Evolutionary conservation across 345 rosid species (phyloP), one percentile per base, ranked within the genome.

Genomic region (Gossypium longicalyx): DNA sequence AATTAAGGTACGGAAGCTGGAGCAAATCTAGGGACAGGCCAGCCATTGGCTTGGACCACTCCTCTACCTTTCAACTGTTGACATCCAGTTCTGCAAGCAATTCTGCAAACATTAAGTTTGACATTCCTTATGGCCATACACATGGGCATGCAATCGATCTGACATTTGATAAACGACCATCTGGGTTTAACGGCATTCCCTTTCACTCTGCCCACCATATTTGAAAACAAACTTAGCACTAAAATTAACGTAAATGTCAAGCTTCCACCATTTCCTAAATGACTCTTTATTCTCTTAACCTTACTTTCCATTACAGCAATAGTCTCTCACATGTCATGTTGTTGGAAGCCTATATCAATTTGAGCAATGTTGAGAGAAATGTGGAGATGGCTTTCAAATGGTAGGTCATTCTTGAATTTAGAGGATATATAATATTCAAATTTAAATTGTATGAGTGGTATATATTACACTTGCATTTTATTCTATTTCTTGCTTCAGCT

Each of bases 131-230:
- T 3, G 1, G 2, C 0, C 73, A 70, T 70, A 20, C 73, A 70
- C 60, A 70, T 29, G 1, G 73, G 73, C 73, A 70, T 25, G 60
- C 73, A 70, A 29, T 70, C 73, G 0, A 70, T 51, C 25, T 17
- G 59, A 11, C 73, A 70, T 52, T 70, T 70, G 23, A 17, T 9
- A n/a, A 51, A 70, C 19, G 73, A 70, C 73, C 73, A 70, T 52
- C 10, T 10, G 9, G 0, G 13, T 53, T 52, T 52, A 1, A 0
- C 6, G 16, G 3, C 47, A 2, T 9, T 7, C 48, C 59, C 45
- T 16, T 6, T 52, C 47, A 22, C 71, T 8, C 12, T 47, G 12
- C 5, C 25, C 52, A 12, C 45, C 25, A 29, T 51, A 51, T 51
- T 1, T 17, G 59, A 10, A 29, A 0, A 70, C 23, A 70, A 4